Evolutionary conservation across 2,329 filamentous ascomycete genomes (phyloP).

Genomic region (Rosellinia necatrix): DNA sequence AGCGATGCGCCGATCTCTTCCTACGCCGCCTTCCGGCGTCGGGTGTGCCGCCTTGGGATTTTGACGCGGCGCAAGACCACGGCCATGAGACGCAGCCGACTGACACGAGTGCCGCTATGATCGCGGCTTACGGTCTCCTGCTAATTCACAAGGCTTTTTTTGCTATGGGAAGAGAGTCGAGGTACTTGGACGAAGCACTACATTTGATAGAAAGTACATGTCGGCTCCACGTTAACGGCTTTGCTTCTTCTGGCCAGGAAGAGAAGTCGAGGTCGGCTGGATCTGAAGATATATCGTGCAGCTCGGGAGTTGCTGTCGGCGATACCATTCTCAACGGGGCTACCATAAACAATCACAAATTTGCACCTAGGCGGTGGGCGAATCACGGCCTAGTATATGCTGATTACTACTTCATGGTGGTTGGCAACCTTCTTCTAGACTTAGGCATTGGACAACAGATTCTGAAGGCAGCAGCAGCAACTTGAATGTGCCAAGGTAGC

Average conservation of each 20-base stretch:
- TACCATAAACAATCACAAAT: slow-evolving; percentile 53
- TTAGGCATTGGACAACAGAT: too few species aligned
- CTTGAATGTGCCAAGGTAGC: too few species aligned
- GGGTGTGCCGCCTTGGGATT: slow-evolving; percentile 55
- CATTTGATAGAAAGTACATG: slow-evolving; percentile 36
- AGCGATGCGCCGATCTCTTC: slow-evolving; percentile 52
- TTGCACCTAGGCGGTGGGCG: slow-evolving; percentile 49
- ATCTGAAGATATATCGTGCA: slow-evolving; percentile 15
- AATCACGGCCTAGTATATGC: slow-evolving; percentile 55
- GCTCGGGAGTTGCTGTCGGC: slow-evolving; percentile 27
- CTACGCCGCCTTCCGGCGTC: slow-evolving; percentile 44
- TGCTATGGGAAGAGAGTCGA: slow-evolving; percentile 25
- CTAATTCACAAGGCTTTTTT: slow-evolving; percentile 40
- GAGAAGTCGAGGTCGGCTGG: neutral
- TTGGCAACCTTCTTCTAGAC: too few species aligned
- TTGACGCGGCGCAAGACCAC: slow-evolving; percentile 42
- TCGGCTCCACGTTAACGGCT: slow-evolving; percentile 31
- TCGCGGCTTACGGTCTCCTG: slow-evolving; percentile 47
- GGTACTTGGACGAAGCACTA: slow-evolving; percentile 38
- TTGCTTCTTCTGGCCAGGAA: slow-evolving; percentile 23
- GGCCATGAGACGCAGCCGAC: slow-evolving; percentile 31
- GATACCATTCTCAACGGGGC: slow-evolving; percentile 52
- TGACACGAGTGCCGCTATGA: slow-evolving; percentile 46
- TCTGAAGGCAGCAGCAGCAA: too few species aligned
- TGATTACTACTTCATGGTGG: slow-evolving; percentile 53